A percentile compares a stretch with the other conserved stretches of the same genome.
Conservation (phyloP, 495 filamentous ascomycete species). For the Chlorociboria aeruginascens region DNA sequence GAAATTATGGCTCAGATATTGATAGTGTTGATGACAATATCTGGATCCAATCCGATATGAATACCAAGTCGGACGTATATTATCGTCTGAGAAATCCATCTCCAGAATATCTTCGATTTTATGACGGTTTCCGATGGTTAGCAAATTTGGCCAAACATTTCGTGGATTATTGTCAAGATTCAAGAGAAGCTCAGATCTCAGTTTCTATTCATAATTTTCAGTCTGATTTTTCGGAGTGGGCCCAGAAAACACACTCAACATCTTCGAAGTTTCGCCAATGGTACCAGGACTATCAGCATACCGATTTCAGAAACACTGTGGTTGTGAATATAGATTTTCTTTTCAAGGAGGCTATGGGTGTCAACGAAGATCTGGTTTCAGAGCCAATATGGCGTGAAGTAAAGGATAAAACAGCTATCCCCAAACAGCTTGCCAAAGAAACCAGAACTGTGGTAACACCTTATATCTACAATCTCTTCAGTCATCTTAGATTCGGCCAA, state of each 20-base stretch:
- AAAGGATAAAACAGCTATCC: constrained; percentile 8
- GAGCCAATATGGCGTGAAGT: constrained; percentile 35
- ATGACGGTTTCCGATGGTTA: constrained; percentile 52
- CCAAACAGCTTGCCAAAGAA: constrained; percentile 12
- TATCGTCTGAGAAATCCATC: constrained; percentile 46
- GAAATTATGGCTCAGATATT: constrained; percentile 44
- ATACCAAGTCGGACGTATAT: constrained; percentile 34
- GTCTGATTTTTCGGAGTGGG: constrained; percentile 41
- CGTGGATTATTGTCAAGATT: constrained; percentile 42
- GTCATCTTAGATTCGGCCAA: constrained; percentile 44
- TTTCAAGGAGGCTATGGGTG: constrained; percentile 44
- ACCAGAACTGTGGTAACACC: constrained; percentile 53
- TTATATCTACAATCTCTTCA: constrained; percentile 51
- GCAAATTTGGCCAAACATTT: constrained; percentile 55
- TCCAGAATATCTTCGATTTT: constrained; percentile 43
- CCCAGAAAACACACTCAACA: constrained; percentile 27
- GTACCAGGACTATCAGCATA: constrained; percentile 24
- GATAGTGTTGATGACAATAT: constrained; percentile 38
- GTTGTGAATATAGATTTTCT: constrained; percentile 47
- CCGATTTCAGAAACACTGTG: constrained; percentile 47
- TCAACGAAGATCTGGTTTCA: constrained; percentile 15
- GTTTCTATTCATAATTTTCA: constrained; percentile 42
- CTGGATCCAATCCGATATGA: constrained; percentile 45
- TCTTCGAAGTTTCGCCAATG: constrained; percentile 32
- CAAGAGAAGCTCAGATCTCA: constrained; percentile 14